These are phyloP conservation scores for Carex myosuroides DNA, from an alignment of 176 grass and related monocot species.

Conservation along the genomic window DNA sequence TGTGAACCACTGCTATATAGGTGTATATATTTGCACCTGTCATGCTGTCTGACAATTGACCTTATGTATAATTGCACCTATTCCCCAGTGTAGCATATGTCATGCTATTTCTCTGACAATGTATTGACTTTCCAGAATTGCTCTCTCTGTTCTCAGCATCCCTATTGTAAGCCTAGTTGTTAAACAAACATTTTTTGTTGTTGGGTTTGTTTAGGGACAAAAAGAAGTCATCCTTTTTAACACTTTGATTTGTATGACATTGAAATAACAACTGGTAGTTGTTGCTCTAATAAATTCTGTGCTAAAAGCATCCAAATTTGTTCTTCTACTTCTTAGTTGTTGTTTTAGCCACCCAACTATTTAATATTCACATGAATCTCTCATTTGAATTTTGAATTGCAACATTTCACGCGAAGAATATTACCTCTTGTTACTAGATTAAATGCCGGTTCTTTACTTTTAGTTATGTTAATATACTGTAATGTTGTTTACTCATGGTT, in stretches of 20 bases:
- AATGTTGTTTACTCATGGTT: not conserved
- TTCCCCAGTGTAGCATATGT: not conserved
- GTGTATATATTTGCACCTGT: conserved; percentile 16
- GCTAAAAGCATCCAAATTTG: not conserved
- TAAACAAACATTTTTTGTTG: not conserved
- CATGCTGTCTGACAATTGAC: conserved; percentile 21
- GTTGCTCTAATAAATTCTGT: not conserved
- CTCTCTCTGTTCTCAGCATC: not conserved
- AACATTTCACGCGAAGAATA: no score
- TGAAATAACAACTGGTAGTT: not conserved
- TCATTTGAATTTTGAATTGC: no score
- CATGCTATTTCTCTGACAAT: conserved; percentile 17
- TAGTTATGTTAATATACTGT: not conserved
- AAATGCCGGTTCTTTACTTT: not conserved
- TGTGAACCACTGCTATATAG: conserved; percentile 25
- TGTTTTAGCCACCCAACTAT: not conserved
- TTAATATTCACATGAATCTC: no score
- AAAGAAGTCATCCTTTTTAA: conserved; percentile 7
- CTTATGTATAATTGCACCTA: conserved; percentile 16
- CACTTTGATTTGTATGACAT: conserved; percentile 1
- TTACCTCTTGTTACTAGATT: no score
- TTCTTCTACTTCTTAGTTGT: not conserved
- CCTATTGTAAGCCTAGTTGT: not conserved
- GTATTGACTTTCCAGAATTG: conserved; percentile 3
- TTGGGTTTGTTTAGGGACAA: conserved; percentile 16